Conservation (phyloP, 2,329 filamentous ascomycete species). For the Cytospora piceicola region DNA sequence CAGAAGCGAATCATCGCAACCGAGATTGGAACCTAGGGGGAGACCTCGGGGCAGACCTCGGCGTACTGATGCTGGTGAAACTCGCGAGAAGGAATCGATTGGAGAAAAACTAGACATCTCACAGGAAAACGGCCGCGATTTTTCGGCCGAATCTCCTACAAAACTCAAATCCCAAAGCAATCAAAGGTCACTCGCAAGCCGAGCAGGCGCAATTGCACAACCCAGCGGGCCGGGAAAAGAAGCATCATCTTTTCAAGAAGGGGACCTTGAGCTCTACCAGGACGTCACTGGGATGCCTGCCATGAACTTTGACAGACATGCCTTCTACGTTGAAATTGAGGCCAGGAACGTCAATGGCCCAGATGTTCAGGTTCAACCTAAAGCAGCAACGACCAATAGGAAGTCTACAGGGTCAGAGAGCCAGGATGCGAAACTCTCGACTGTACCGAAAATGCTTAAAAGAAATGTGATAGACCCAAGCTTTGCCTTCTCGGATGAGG, state of each 20-base stretch:
- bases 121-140: not conserved
- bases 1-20: not conserved
- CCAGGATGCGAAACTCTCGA: not conserved
- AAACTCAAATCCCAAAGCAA: not conserved
- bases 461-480: constrained; percentile 34
- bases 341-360: not conserved
- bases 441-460: not conserved
- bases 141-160: not conserved
- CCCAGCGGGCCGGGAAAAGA: not conserved
- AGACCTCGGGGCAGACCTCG: not conserved
- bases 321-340: constrained; percentile 25
- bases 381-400: not conserved
- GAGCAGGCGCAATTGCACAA: not conserved
- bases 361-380: not conserved
- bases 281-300: constrained; percentile 17
- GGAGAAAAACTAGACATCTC: not conserved
- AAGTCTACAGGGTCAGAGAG: not conserved
- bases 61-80: not conserved
- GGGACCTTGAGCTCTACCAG: constrained; percentile 13
- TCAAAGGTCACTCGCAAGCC: not conserved
- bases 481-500: constrained; percentile 43
- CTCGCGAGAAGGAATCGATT: not conserved
- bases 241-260: not conserved
- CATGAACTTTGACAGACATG: constrained; percentile 8
- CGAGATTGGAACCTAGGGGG: not conserved